Percentiles rank a stretch among this genome's conserved stretches.
These are phyloP conservation scores for Pseudogymnoascus sp. DNA, from an alignment of 2,329 filamentous ascomycete species.

Conservation along the genomic window DNA sequence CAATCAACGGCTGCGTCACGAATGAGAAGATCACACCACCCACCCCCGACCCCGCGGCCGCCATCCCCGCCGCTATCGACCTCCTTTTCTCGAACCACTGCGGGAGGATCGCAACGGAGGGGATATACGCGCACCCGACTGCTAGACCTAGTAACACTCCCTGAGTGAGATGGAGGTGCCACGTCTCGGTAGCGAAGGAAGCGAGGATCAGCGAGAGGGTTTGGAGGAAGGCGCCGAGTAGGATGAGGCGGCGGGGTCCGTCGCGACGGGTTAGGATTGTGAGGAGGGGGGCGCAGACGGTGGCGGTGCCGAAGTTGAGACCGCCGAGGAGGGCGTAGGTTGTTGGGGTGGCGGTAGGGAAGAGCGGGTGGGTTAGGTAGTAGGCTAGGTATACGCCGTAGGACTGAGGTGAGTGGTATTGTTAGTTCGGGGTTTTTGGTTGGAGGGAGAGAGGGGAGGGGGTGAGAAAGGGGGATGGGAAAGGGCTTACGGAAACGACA, in stretches of 20 bases:
- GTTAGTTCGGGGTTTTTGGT: too few species aligned
- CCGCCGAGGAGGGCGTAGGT: conserved; percentile 56
- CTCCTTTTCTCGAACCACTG: conserved; percentile 53
- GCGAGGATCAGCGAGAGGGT: conserved; percentile 45
- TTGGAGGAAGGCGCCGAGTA: conserved; percentile 44
- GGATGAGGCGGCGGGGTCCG: conserved; percentile 43
- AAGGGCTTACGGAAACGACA: conserved; percentile 32
- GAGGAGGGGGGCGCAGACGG: conserved; percentile 48
- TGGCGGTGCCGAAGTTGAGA: conserved; percentile 40
- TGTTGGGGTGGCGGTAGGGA: conserved; percentile 44
- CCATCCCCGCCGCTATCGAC: conserved; percentile 49
- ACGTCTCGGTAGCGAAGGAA: conserved; percentile 45
- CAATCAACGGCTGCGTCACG: conserved; percentile 45
- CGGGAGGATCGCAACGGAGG: conserved; percentile 45
- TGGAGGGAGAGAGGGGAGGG: too few species aligned
- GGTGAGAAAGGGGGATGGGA: not conserved
- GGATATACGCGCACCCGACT: conserved; percentile 54
- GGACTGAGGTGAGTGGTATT: too few species aligned
- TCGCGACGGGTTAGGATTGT: conserved; percentile 41
- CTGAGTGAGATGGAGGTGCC: conserved; percentile 56
- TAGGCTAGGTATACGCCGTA: conserved; percentile 52
- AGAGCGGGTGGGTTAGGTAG: conserved; percentile 46
- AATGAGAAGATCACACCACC: conserved; percentile 48
- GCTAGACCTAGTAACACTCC: conserved; percentile 55
- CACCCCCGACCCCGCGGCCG: conserved; percentile 47